These are phyloP conservation scores for Lichtheimia hyalospora DNA, from an alignment of 371 early-diverging fungal genomes.

Conservation along the genomic window DNA sequence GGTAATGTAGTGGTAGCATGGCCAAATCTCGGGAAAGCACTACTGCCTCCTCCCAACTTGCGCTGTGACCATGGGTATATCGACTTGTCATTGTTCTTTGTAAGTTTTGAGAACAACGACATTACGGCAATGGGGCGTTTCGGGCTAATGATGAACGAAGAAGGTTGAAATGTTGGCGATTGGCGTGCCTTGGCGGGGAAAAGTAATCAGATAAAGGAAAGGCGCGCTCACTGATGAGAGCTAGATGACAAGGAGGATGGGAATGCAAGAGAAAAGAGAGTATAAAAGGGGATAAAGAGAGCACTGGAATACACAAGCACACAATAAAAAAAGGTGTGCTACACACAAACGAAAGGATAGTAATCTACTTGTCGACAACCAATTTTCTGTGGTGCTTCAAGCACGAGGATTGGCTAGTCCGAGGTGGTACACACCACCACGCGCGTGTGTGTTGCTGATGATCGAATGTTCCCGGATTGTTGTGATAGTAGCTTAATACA, in stretches of 20 bases:
- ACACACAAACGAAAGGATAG: too few species aligned
- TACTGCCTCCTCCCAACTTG: slow-evolving; percentile 38
- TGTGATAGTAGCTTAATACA: too few species aligned
- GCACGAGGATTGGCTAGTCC: too few species aligned
- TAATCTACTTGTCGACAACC: too few species aligned
- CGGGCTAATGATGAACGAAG: slow-evolving; percentile 11
- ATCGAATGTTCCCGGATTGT: too few species aligned
- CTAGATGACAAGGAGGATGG: slow-evolving; percentile 1
- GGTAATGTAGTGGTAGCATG: slow-evolving; percentile 57
- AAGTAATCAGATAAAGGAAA: neutral
- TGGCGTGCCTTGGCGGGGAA: neutral
- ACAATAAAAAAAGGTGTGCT: too few species aligned
- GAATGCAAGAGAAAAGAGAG: neutral
- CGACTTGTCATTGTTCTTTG: slow-evolving; percentile 46
- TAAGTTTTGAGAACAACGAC: slow-evolving; percentile 53
- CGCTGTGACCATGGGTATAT: slow-evolving; percentile 53
- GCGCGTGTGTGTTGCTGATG: too few species aligned
- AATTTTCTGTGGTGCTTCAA: too few species aligned
- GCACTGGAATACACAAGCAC: too few species aligned
- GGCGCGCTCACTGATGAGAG: neutral
- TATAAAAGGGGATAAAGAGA: neutral
- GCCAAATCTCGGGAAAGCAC: slow-evolving; percentile 55
- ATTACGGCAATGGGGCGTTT: slow-evolving; percentile 21
- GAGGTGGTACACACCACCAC: too few species aligned
- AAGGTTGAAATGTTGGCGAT: neutral